Base-by-base conservation (phyloP, 495 filamentous ascomycete genomes). In the Aspergillus haitiensis region DNA sequence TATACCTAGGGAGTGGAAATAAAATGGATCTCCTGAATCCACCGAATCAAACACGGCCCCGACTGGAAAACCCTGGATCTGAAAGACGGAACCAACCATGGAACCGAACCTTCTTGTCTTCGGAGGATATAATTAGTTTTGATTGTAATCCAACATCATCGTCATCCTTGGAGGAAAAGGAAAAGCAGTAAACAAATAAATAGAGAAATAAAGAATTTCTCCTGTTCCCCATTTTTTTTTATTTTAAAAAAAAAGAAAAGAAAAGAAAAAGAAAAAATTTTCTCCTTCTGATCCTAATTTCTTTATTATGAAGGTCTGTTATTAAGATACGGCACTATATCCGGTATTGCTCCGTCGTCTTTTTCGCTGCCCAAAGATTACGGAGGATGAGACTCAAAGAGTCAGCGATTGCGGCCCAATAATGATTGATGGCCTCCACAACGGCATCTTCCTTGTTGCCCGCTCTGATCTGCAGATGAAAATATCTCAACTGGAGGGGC, bases 281-380 rank as follows among this genome's bases (percentile, higher is more conserved):
- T 27, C 1, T 27, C 21, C 21, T 3, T 27, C 21, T 27, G 21
- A 27, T 27, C 21, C 21, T 27, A 27, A 27, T 27, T 27, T 3
- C 21, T 27, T 27, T 1, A 27, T 3, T 27, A 27, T 27, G 1
- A 27, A 58, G 32, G 55, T 45, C 45, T 58, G 15, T 21, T 33
- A 50, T 40, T 33, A 54, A 46, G 49, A 56, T 45, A 32, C 42
- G 42, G 50, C 44, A 48, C 45, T 40, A 34, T 52, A 48, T 16
- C 56, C 52, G 52, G 50, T 46, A 44, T 40, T 53, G 36, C 13
- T 59, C 13, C 56, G 13, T 34, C 32, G 46, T 57, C 16, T 34
- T 57, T 44, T 55, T 64, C 36, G 60, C 53, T 63, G 64, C 64
- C 64, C 64, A 66, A 66, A 62, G 58, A 48, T 52, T 47, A 59